Conservation (phyloP, 306 rosid species). For the Leucaena leucocephala region DNA sequence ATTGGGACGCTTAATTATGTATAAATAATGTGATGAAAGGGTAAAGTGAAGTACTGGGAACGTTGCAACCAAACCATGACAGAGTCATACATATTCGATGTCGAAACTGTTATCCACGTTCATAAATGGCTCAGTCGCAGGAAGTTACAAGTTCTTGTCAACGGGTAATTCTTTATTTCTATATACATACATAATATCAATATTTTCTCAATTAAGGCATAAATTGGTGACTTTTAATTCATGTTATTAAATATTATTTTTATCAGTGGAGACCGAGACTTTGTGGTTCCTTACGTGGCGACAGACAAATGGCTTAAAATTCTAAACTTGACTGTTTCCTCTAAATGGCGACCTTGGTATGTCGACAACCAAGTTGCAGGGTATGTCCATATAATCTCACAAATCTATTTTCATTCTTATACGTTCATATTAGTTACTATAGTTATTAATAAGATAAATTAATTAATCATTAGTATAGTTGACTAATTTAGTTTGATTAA, state of each 20-base stretch:
- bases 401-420: not conserved
- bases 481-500: too few species aligned
- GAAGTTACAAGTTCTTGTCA: not conserved
- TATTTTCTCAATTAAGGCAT: not conserved
- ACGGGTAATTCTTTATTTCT: not conserved
- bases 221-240: not conserved
- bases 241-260: not conserved
- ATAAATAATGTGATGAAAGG: not conserved
- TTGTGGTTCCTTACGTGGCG: not conserved
- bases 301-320: constrained; percentile 1
- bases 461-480: too few species aligned
- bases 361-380: constrained; percentile 45
- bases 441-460: too few species aligned
- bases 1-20: too few species aligned
- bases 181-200: too few species aligned
- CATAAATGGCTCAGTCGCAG: constrained; percentile 29
- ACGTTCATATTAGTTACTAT: too few species aligned
- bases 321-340: constrained; percentile 30
- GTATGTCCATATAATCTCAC: constrained; percentile 18
- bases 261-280: constrained; percentile 13
- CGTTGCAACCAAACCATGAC: constrained; percentile 27
- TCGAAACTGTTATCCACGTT: constrained; percentile 24
- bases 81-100: constrained; percentile 25
- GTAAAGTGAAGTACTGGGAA: constrained; percentile 8
- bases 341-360: constrained; percentile 55